These are phyloP conservation scores for Coelastrella sp. DNA, from an alignment of 139 green algal genomes.

Conservation along the genomic window DNA sequence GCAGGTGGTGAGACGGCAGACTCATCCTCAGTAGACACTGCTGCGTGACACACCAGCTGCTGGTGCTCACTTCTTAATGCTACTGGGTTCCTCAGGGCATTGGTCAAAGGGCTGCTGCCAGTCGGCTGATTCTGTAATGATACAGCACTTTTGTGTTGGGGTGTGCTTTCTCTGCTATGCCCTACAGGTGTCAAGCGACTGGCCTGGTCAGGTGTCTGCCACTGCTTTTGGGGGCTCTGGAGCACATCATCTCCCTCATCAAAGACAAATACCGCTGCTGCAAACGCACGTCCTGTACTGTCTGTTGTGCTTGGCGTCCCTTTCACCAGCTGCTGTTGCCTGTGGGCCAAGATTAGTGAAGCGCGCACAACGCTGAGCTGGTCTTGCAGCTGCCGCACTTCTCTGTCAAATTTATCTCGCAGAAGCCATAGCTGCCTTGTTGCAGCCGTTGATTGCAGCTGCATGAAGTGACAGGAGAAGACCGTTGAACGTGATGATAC, in stretches of 20 bases:
- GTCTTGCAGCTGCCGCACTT: slow-evolving; percentile 20
- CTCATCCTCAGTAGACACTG: no score
- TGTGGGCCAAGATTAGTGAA: slow-evolving; percentile 9
- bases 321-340: slow-evolving; percentile 17
- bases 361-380: slow-evolving; percentile 31
- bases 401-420: background rate
- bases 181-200: background rate
- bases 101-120: no score
- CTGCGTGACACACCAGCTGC: background rate
- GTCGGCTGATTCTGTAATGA: no score
- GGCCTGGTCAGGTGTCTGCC: background rate
- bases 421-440: slow-evolving; percentile 6
- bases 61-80: no score
- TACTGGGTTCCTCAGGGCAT: no score
- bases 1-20: no score
- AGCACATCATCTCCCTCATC: background rate
- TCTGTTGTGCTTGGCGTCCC: no score
- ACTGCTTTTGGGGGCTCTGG: background rate
- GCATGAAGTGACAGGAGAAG: background rate
- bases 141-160: no score
- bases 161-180: background rate
- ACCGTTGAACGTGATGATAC: background rate
- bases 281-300: no score
- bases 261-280: no score
- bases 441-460: background rate